Evolutionary conservation across 257 asterid species (phyloP).

Genomic region (Petrea volubilis): DNA sequence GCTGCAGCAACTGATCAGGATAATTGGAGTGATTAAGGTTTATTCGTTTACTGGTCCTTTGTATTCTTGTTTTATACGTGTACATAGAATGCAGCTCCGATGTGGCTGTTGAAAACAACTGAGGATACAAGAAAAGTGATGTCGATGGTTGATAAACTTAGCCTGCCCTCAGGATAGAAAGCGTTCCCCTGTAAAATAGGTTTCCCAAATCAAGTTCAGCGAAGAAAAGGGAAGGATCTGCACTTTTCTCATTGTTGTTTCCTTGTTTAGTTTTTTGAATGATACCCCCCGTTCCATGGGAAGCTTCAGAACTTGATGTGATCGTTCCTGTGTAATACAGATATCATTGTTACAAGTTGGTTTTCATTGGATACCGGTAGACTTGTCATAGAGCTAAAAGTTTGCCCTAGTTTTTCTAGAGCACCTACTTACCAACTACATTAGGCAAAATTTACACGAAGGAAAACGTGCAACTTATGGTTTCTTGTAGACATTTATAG

Average conservation of each 20-base stretch:
- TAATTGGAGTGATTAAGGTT: conserved; percentile 88
- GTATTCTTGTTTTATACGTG: background rate
- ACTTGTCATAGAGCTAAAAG: background rate
- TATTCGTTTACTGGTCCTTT: background rate
- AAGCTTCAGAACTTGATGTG: background rate
- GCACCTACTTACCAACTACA: too few species aligned
- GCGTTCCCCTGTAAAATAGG: background rate
- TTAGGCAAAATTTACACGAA: too few species aligned
- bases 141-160: background rate
- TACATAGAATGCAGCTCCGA: background rate
- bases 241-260: background rate
- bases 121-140: background rate
- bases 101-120: background rate
- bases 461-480: too few species aligned
- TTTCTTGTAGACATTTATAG: too few species aligned
- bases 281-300: background rate
- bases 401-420: too few species aligned
- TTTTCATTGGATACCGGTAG: background rate
- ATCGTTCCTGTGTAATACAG: background rate
- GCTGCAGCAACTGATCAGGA: conserved; percentile 59
- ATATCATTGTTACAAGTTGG: background rate
- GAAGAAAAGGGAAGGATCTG: background rate
- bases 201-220: background rate
- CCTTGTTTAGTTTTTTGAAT: background rate
- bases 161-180: background rate